Evolutionary conservation across 2,329 filamentous ascomycete species (phyloP), one percentile per base, ranked within the genome.

Genomic region (Exophiala mesophila): DNA sequence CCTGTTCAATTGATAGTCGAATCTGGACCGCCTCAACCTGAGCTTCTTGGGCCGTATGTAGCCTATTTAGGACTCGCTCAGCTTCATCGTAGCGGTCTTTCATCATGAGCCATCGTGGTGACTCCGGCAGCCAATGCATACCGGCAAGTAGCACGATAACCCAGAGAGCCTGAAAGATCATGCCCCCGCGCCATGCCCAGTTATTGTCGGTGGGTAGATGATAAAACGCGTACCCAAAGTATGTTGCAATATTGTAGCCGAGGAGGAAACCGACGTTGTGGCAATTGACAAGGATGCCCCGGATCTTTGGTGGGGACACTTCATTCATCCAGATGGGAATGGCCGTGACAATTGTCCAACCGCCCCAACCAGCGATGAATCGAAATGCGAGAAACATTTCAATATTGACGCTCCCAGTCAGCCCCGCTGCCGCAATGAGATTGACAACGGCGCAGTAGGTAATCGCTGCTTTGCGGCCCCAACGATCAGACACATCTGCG

Each of bases 101-200:
- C 38, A 77, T 57, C 18, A 78, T 69, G 3, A 80, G 65, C 75
- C 75, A 80, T 41, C 77, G 67, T 7, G 76, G 76, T 0, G 71
- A 76, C 54, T 80, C 76, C 7, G 76, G 76, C 2, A 78, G 63
- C 18, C 66, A 65, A 40, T 72, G 63, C 26, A 76, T 68, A 33
- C 28, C 15, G 24, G 36, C 13, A 1, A 49, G 30, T 6, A 49
- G 38, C 10, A 43, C 16, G 21, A 39, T 18, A 5, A 45, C 41
- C 33, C 32, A 38, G 4, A 49, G 31, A n/a, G 28, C 28, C 18
- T 49, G 46, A 23, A 49, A 36, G 10, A 45, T 23, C 38, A 45
- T 45, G 1, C 24, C 24, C 7, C 46, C 46, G 1, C 46, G 32
- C 42, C 46, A 49, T 5, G 13, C 37, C 41, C 41, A 45, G 16